These are phyloP conservation scores for Fraxinus paxiana DNA, from an alignment of 305 asterid genomes.

Conservation along the genomic window DNA sequence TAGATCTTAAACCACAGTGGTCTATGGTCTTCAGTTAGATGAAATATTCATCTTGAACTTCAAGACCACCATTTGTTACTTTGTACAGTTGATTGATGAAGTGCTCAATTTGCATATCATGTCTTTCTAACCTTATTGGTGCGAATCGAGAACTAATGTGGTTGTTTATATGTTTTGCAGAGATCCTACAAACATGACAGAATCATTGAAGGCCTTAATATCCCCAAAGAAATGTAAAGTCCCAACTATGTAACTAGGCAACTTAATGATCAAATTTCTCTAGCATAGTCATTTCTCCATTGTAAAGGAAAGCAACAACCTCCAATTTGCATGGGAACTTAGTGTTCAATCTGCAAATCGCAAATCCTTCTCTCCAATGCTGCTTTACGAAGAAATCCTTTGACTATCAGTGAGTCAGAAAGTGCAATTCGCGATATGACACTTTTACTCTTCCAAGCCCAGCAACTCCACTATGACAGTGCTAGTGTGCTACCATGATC, in stretches of 20 bases:
- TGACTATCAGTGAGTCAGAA: constrained; percentile 64
- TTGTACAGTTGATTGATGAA: neutral
- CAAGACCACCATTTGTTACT: neutral
- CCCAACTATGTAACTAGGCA: constrained; percentile 69
- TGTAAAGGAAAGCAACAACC: constrained; percentile 73
- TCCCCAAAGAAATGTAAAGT: constrained; percentile 72
- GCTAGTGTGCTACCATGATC: constrained; percentile 84
- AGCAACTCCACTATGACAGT: constrained; percentile 71
- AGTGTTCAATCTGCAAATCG: constrained; percentile 75
- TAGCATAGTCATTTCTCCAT: constrained; percentile 68
- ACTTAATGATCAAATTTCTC: constrained; percentile 74
- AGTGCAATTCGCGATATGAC: constrained; percentile 71
- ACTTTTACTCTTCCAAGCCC: constrained; percentile 77
- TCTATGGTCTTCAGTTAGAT: neutral
- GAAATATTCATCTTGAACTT: neutral
- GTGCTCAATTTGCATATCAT: neutral
- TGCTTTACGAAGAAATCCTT: constrained; percentile 63
- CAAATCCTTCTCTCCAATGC: constrained; percentile 72
- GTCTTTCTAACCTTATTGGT: constrained; percentile 4
- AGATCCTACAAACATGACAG: constrained; percentile 56
- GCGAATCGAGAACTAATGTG: constrained; percentile 13
- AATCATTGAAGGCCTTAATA: constrained; percentile 55
- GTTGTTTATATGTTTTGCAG: constrained; percentile 34
- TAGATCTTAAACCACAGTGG: neutral
- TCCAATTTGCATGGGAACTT: constrained; percentile 81